These are phyloP conservation scores for Dunaliella sp. DNA, from an alignment of 139 green algal genomes.

Conservation along the genomic window DNA sequence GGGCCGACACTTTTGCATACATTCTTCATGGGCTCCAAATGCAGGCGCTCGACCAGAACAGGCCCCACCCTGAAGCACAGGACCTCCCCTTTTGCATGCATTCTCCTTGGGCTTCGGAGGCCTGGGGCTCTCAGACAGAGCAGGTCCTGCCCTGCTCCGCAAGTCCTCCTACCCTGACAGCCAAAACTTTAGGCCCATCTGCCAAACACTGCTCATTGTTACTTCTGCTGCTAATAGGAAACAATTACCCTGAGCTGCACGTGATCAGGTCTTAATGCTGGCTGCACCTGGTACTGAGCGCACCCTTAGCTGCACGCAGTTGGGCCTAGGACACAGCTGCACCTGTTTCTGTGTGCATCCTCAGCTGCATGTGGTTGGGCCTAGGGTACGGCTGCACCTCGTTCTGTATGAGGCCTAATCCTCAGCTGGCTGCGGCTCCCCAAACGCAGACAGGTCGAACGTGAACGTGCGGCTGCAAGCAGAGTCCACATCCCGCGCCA, in stretches of 20 bases:
- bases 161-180: too few relatives aligned
- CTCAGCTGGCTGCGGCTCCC: constrained; percentile 34
- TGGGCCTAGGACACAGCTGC: background rate
- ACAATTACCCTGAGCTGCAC: background rate
- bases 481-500: constrained; percentile 61
- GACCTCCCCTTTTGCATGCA: too few relatives aligned
- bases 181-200: too few relatives aligned
- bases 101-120: too few relatives aligned
- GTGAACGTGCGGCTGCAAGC: constrained; percentile 68
- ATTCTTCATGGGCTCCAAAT: too few relatives aligned
- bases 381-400: background rate
- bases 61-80: too few relatives aligned
- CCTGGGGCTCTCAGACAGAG: too few relatives aligned
- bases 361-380: background rate
- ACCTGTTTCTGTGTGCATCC: background rate
- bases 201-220: too few relatives aligned
- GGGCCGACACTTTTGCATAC: too few relatives aligned
- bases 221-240: too few relatives aligned
- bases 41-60: too few relatives aligned
- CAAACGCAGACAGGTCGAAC: constrained; percentile 75
- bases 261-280: background rate
- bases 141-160: too few relatives aligned
- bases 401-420: background rate
- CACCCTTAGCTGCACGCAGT: background rate
- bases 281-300: background rate